phyloP scores from a whole-genome alignment of 306 rosid species.

The Acacia crassicarpa region DNA sequence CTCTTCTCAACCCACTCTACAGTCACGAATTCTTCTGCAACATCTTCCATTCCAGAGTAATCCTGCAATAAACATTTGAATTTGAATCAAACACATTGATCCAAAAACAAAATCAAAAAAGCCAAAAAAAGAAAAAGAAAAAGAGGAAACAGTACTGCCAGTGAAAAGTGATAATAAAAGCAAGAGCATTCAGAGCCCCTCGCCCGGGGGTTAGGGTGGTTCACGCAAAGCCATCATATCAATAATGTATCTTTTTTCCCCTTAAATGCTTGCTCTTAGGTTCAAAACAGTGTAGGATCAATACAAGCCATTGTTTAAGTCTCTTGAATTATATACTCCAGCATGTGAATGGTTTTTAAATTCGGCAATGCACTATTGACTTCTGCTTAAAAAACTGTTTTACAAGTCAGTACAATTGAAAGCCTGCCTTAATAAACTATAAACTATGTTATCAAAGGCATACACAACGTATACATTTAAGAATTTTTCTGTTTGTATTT shows the following conservation, averaged over 20 bases:
- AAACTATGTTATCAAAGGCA: too few relatives aligned
- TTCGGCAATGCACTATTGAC: not conserved
- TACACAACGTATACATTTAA: not conserved
- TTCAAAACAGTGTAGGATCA: not conserved
- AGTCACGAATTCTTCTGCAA: slow-evolving; percentile 37
- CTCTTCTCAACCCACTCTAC: slow-evolving; percentile 49
- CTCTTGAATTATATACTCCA: not conserved
- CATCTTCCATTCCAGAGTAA: too few relatives aligned
- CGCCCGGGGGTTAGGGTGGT: not conserved
- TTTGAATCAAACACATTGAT: not conserved
- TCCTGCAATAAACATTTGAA: not conserved
- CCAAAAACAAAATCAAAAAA: not conserved
- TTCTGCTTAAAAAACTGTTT: not conserved
- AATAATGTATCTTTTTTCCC: not conserved
- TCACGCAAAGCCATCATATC: not conserved
- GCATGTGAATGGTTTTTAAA: not conserved
- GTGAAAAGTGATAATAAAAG: not conserved
- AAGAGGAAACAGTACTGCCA: not conserved
- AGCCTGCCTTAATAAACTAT: not conserved
- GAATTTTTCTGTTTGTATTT: not conserved
- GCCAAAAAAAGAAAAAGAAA: too few relatives aligned
- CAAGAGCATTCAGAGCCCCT: not conserved
- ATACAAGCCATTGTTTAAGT: not conserved
- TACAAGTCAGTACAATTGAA: not conserved
- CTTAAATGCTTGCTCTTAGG: not conserved